Evolutionary conservation across 1,284 basidiomycete species (phyloP), one percentile per base, ranked within the genome.

Genomic region (Taiwanofungus camphoratus): DNA sequence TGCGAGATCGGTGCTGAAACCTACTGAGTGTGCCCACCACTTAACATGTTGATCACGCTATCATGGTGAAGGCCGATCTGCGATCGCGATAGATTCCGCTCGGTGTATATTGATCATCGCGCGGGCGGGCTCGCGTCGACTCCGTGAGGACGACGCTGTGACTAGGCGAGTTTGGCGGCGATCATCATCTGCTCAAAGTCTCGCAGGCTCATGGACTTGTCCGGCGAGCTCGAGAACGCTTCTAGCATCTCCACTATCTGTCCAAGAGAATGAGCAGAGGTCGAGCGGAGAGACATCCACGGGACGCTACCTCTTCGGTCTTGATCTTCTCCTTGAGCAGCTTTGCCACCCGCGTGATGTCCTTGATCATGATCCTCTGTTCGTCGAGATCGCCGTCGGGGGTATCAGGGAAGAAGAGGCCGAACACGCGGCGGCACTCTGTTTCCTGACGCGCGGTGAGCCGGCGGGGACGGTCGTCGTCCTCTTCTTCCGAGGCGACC

Each of bases 141-240:
- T n/a, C n/a, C n/a, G n/a, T n/a, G n/a, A n/a, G n/a, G n/a, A n/a
- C 32, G 32, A 16, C 16, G 27, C n/a, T 8, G 27, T 34, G 32
- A 16, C 45, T 43, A 65, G 2, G 55, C 66, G 45, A 78, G 51
- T 45, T 70, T 75, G 3, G 81, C 72, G 1, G 67, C 56, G 22
- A 78, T 57, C 79, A 88, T 86, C 76, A 89, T 86, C 23, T 64
- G 65, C 52, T 79, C 75, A 52, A 89, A 89, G 54, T 88, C 84
- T 11, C 63, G 57, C n/a, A 87, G 66, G 41, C 61, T 64, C 66
- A 89, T 71, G 1, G 81, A 74, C 56, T 78, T 79, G 59, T 87
- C 83, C 0, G 73, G 64, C 0, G 76, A 71, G 1, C 73, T 76
- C 1, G 87, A 86, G 57, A 87, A 89, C 38, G 71, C 69, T 21